These are phyloP conservation scores for Cichorium intybus DNA, from an alignment of 140 eudicot species.

Conservation along the genomic window DNA sequence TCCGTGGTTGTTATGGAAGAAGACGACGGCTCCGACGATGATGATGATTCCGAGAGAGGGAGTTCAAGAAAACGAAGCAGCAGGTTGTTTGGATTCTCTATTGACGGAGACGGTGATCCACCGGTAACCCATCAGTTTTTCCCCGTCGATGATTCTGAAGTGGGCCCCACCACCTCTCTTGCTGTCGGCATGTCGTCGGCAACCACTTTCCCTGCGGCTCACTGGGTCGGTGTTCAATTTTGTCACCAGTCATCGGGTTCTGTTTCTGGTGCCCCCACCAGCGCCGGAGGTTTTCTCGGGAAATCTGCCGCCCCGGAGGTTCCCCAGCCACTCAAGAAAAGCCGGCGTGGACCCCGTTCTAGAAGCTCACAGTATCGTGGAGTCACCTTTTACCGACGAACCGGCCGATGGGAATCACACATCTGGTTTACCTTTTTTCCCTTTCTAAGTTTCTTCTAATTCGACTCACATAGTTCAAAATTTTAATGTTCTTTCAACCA, in stretches of 20 bases:
- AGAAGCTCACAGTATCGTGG: slow-evolving; percentile 98
- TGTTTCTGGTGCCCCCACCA: slow-evolving; percentile 15
- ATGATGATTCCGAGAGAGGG: slow-evolving; percentile 35
- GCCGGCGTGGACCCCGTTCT: slow-evolving; percentile 98
- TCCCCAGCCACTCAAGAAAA: slow-evolving; percentile 79
- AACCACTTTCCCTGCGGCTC: slow-evolving; percentile 55
- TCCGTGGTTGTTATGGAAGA: slow-evolving; percentile 64
- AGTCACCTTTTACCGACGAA: slow-evolving; percentile 94
- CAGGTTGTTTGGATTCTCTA: slow-evolving; percentile 52
- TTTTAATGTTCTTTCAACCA: neutral
- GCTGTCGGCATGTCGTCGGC: slow-evolving; percentile 13
- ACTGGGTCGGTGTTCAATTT: slow-evolving; percentile 86
- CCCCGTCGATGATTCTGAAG: slow-evolving; percentile 54
- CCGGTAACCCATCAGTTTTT: slow-evolving; percentile 85
- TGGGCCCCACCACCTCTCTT: slow-evolving; percentile 30
- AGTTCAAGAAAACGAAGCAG: slow-evolving; percentile 36
- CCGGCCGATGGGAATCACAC: slow-evolving; percentile 99
- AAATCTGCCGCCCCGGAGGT: slow-evolving; percentile 36
- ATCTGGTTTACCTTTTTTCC: slow-evolving; percentile 53
- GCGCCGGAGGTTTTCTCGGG: slow-evolving; percentile 28
- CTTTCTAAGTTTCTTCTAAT: neutral
- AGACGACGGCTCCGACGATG: slow-evolving; percentile 44
- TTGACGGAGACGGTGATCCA: slow-evolving; percentile 33
- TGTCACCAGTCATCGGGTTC: slow-evolving; percentile 49
- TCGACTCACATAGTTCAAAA: neutral